Evolutionary conservation across 2,329 filamentous ascomycete genomes (phyloP).

Genomic region (Ophiostoma ips): DNA sequence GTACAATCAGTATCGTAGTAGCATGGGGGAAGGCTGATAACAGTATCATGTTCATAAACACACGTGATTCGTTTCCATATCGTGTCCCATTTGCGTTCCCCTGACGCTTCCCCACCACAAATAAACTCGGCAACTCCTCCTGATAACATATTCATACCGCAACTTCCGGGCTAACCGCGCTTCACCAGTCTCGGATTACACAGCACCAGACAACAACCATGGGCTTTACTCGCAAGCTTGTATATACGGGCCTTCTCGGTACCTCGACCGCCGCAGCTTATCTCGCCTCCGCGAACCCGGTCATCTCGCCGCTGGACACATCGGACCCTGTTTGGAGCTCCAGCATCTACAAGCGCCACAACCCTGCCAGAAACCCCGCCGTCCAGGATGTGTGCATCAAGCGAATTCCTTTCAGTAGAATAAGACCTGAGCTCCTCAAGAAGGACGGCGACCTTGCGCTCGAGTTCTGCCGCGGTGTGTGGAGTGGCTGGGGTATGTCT

Average conservation of each 20-base stretch:
- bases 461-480: constrained; percentile 54
- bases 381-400: constrained; percentile 52
- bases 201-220: constrained; percentile 20
- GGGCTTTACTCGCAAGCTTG: constrained; percentile 37
- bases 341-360: constrained; percentile 42
- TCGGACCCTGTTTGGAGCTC: constrained; percentile 49
- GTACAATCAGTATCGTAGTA: too few species aligned
- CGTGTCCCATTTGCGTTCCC: too few species aligned
- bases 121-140: too few species aligned
- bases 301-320: constrained; percentile 42
- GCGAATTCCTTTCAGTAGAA: constrained; percentile 45
- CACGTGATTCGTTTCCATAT: too few species aligned
- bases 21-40: too few species aligned
- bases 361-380: constrained; percentile 47
- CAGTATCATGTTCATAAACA: too few species aligned
- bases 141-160: too few species aligned
- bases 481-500: constrained; percentile 47
- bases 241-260: constrained; percentile 32
- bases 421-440: constrained; percentile 51
- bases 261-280: constrained; percentile 37
- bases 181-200: not conserved
- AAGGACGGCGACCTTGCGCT: constrained; percentile 43
- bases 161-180: too few species aligned
- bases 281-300: constrained; percentile 38
- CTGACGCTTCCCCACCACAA: too few species aligned